These are phyloP conservation scores for Aurifilum marmelostoma DNA, from an alignment of 2,329 filamentous ascomycete genomes.

Conservation along the genomic window DNA sequence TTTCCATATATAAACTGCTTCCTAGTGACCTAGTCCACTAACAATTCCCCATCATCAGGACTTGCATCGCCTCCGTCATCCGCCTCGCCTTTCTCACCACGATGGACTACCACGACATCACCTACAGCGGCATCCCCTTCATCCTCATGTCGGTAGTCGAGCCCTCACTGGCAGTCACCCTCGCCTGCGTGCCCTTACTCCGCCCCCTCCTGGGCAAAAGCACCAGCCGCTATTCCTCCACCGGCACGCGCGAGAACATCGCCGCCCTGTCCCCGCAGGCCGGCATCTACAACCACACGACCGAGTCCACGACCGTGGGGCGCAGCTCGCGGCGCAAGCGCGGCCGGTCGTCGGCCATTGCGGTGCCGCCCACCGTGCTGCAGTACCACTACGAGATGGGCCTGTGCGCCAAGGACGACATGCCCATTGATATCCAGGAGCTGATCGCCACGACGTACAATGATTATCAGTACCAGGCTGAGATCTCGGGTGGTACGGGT, in stretches of 20 bases:
- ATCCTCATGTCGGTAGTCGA: conserved; percentile 39
- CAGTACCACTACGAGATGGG: conserved; percentile 25
- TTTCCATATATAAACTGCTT: not conserved
- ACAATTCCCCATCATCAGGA: not conserved
- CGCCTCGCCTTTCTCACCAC: conserved; percentile 20
- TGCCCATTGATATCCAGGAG: conserved; percentile 18
- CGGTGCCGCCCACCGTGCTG: conserved; percentile 13
- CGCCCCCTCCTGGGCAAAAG: conserved; percentile 42
- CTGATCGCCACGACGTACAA: conserved; percentile 13
- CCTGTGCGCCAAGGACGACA: conserved; percentile 15
- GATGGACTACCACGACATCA: conserved; percentile 20
- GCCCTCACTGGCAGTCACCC: conserved; percentile 43
- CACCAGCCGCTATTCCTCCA: conserved; percentile 9
- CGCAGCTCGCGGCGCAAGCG: not conserved
- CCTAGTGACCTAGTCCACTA: not conserved
- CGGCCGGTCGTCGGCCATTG: conserved; percentile 4
- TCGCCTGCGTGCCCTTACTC: conserved; percentile 46
- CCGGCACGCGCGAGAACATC: conserved; percentile 15
- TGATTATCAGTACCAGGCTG: conserved; percentile 17
- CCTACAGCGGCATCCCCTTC: conserved; percentile 22
- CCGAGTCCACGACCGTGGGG: not conserved
- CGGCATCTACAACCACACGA: not conserved
- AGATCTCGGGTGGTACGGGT: conserved; percentile 8
- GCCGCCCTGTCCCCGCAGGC: conserved; percentile 4
- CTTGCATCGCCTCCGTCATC: conserved; percentile 19